Conservation (phyloP, 768 basidiomycete species). For the Plicaturopsis crispa region DNA sequence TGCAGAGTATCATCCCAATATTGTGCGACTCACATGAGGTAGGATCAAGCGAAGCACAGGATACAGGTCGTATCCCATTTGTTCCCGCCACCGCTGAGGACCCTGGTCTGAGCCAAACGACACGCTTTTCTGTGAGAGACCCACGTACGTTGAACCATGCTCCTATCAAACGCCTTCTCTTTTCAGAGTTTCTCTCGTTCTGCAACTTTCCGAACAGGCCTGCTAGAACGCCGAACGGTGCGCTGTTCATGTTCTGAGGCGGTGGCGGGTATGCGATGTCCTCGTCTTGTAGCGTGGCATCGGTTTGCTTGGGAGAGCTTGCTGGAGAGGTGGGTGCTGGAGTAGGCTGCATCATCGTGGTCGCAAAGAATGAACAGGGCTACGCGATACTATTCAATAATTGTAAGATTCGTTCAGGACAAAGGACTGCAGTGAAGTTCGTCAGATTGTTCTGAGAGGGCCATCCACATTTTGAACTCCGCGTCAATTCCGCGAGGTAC, state of each 20-base stretch:
- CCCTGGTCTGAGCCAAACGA: not conserved
- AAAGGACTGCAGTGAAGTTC: too few species aligned
- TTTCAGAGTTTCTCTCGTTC: slow-evolving; percentile 65
- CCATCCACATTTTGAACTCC: too few species aligned
- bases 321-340: slow-evolving; percentile 59
- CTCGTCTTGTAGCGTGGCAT: slow-evolving; percentile 16
- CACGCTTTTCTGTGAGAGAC: not conserved
- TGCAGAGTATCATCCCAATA: not conserved
- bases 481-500: too few species aligned
- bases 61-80: slow-evolving; percentile 84
- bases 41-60: slow-evolving; percentile 85
- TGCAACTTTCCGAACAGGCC: slow-evolving; percentile 73
- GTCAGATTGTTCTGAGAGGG: too few species aligned
- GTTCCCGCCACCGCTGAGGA: slow-evolving; percentile 72
- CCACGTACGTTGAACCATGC: slow-evolving; percentile 77
- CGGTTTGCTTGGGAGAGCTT: slow-evolving; percentile 27
- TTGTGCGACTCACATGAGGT: slow-evolving; percentile 64
- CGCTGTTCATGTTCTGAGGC: slow-evolving; percentile 59
- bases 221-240: slow-evolving; percentile 61
- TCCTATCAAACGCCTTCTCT: slow-evolving; percentile 59
- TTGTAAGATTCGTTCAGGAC: too few species aligned
- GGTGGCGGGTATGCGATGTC: slow-evolving; percentile 39
- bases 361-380: too few species aligned
- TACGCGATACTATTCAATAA: too few species aligned
- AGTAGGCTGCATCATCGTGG: slow-evolving; percentile 50